These are phyloP conservation scores for Citrullus mucosospermus DNA, from an alignment of 306 rosid genomes.

Conservation along the genomic window DNA sequence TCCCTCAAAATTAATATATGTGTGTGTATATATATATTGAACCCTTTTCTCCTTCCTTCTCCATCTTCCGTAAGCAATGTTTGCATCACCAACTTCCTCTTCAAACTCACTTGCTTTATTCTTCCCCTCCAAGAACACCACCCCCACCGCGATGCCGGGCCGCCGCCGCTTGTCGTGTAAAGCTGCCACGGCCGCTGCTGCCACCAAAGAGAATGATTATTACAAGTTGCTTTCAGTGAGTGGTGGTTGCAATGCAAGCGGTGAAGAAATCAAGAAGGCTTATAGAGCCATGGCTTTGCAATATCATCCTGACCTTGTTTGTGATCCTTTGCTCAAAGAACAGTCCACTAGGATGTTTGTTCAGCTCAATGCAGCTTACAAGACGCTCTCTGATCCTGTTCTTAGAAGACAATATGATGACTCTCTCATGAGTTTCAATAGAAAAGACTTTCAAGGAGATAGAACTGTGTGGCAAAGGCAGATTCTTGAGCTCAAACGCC, in stretches of 20 bases:
- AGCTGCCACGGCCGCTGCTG: neutral
- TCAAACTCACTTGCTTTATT: neutral
- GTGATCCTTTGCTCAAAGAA: slow-evolving; percentile 30
- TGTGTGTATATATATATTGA: too few species aligned
- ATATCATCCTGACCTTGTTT: slow-evolving; percentile 47
- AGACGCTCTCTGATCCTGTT: slow-evolving; percentile 34
- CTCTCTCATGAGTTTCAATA: slow-evolving; percentile 15
- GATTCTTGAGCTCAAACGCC: neutral
- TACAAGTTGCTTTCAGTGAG: slow-evolving; percentile 37
- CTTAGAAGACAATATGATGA: slow-evolving; percentile 37
- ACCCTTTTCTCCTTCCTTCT: neutral
- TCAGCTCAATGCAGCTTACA: slow-evolving; percentile 39
- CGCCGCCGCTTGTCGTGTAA: neutral
- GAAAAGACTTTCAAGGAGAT: neutral
- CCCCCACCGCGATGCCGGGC: too few species aligned
- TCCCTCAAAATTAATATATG: too few species aligned
- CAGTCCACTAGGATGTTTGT: slow-evolving; percentile 39
- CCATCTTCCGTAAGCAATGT: neutral
- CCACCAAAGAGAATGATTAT: slow-evolving; percentile 9
- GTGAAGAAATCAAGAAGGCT: slow-evolving; percentile 46
- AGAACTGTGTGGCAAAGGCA: neutral
- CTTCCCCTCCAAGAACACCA: too few species aligned
- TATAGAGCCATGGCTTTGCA: slow-evolving; percentile 43
- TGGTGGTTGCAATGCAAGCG: slow-evolving; percentile 16
- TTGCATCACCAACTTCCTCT: neutral